Conservation (phyloP, 164 flowering plant genomes). For the Kingdonia uniflora region DNA sequence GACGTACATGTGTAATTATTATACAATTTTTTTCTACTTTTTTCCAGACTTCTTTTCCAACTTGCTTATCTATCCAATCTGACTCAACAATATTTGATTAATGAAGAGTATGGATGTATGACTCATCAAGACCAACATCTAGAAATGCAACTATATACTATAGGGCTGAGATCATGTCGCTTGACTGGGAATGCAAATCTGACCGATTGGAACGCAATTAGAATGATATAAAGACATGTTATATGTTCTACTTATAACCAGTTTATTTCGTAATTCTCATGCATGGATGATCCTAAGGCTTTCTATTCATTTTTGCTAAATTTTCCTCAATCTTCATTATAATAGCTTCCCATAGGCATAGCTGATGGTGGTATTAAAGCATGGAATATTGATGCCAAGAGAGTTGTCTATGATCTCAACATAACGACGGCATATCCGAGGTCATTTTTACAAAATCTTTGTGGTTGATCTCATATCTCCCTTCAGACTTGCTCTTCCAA, state of each 20-base stretch:
- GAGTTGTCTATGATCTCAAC: conserved; percentile 90
- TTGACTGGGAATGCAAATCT: conserved; percentile 97
- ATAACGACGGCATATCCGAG: conserved; percentile 70
- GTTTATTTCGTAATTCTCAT: conserved; percentile 5
- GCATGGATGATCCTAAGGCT: conserved; percentile 1
- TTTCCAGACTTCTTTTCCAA: background rate
- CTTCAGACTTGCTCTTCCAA: background rate
- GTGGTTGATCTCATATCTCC: conserved; percentile 5
- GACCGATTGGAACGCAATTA: conserved; percentile 64
- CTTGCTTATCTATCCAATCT: too few species aligned
- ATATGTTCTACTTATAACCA: background rate
- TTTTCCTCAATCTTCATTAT: conserved; percentile 25
- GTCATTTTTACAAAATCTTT: conserved; percentile 18
- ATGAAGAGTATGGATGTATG: conserved; percentile 91
- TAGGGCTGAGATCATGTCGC: conserved; percentile 87
- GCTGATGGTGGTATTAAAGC: conserved; percentile 93
- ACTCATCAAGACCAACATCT: conserved; percentile 64
- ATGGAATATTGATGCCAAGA: conserved; percentile 98
- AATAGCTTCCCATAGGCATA: conserved; percentile 92
- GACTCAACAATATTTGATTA: too few species aligned
- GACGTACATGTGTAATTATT: too few species aligned
- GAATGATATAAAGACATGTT: background rate
- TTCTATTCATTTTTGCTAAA: conserved; percentile 7
- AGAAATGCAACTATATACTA: conserved; percentile 96
- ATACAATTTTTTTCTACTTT: background rate